Base-by-base conservation (phyloP, 352 stramenopile species). In the Phytophthora brassicae region DNA sequence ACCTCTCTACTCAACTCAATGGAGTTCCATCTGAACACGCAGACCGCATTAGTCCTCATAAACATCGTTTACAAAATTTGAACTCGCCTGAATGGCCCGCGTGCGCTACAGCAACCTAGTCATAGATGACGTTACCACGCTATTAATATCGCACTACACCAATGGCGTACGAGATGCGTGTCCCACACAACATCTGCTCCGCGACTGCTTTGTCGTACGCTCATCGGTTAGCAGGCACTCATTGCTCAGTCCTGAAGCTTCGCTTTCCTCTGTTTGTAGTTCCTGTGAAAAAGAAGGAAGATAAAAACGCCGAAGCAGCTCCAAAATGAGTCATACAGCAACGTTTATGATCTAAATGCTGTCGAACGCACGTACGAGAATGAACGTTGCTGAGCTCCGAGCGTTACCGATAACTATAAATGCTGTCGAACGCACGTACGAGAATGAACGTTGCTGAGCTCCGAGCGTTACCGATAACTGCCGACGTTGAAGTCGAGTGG, bases 401-500 rank as follows among this genome's bases (percentile, higher is more conserved):
- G n/a, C n/a, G n/a, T n/a, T n/a, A n/a, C n/a, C n/a, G n/a, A n/a
- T n/a, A n/a, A n/a, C n/a, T n/a, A n/a, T n/a, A n/a, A n/a, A n/a
- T n/a, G n/a, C n/a, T n/a, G n/a, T n/a, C n/a, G n/a, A n/a, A n/a
- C n/a, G n/a, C n/a, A n/a, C n/a, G n/a, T n/a, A n/a, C n/a, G n/a
- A n/a, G n/a, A n/a, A n/a, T n/a, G n/a, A n/a, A n/a, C n/a, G n/a
- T n/a, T n/a, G n/a, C n/a, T n/a, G n/a, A n/a, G n/a, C n/a, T n/a
- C n/a, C n/a, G n/a, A n/a, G n/a, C n/a, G n/a, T n/a, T n/a, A n/a
- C n/a, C n/a, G 29, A 31, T 69, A 59, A 66, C 55, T 13, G 61
- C 49, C 44, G 39, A 55, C 26, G 47, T 66, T 66, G 44, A 70
- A 57, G 62, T 61, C 16, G 20, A 70, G 35, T 66, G 49, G 42